Evolutionary conservation across 345 rosid species (phyloP), one percentile per base, ranked within the genome.

Genomic region (Acer yangbiense): DNA sequence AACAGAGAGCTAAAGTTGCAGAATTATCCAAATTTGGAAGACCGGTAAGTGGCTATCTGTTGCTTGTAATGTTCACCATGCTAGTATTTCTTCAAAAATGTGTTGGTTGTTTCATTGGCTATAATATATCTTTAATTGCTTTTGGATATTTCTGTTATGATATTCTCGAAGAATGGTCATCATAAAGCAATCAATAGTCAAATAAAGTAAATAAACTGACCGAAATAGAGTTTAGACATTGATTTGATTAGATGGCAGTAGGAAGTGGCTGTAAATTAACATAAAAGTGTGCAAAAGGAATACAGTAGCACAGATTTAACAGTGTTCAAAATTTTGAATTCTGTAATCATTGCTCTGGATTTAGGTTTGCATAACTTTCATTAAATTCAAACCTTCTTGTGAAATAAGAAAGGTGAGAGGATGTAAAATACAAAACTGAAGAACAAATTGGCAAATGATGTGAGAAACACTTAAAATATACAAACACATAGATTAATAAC

Each of bases 11-110:
- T 82, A 95, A 91, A 86, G 89, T 89, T 66, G 87, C 94, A 44
- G 98, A 95, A 78, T 54, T 92, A 65, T 93, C 99, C 61, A 95
- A 95, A 82, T 95, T 93, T 46, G 98, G 98, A 11, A 83, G 97
- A 72, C 99, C 97, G 18, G 99, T 95, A 78, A 90, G 98, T 87
- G 27, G 9, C 52, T 41, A 32, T 74, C 29, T 75, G 27, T 67
- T 68, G 63, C 60, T 57, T 52, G 29, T 76, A 44, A 9, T 64
- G 5, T 43, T 74, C 9, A 4, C 68, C 46, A 41, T 58, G 29
- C 66, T 41, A 20, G 2, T 43, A 67, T 68, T 68, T 18, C 7
- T 68, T 65, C 18, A 65, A 65, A 65, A 17, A 68, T n/a, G 23
- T 68, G 52, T 67, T 67, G 2, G 48, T 17, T 67, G 16, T 67